These are phyloP conservation scores for Suillus subalutaceus DNA, from an alignment of 768 basidiomycete genomes.

Conservation along the genomic window DNA sequence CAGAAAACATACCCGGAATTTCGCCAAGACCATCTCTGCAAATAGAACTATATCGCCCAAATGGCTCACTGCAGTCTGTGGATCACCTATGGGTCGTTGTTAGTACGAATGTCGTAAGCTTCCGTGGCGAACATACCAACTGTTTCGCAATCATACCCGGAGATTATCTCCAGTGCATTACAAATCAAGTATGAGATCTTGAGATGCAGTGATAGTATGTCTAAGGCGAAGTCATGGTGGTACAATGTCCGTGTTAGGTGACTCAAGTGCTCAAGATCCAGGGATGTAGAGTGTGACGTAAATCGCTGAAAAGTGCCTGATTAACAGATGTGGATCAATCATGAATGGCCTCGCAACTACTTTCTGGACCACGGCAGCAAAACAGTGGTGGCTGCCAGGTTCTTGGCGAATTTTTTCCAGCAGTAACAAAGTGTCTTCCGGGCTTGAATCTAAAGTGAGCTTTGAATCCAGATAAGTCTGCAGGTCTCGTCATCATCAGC, in stretches of 20 bases:
- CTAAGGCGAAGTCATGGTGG: conserved; percentile 58
- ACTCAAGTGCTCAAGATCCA: conserved; percentile 72
- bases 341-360: conserved; percentile 36
- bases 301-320: conserved; percentile 53
- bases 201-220: conserved; percentile 70
- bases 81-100: conserved; percentile 58
- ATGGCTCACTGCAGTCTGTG: conserved; percentile 79
- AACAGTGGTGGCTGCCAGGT: conserved; percentile 55
- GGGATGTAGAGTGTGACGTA: conserved; percentile 46
- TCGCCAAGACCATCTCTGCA: conserved; percentile 62
- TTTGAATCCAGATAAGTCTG: conserved; percentile 56
- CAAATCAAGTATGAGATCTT: conserved; percentile 67
- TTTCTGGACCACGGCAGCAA: conserved; percentile 59
- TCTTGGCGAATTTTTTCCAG: conserved; percentile 55
- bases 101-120: background rate
- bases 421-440: conserved; percentile 39
- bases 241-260: conserved; percentile 71
- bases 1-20: conserved; percentile 56
- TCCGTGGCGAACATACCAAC: conserved; percentile 48
- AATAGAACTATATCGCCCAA: conserved; percentile 82
- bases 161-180: conserved; percentile 60
- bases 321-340: conserved; percentile 5
- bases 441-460: conserved; percentile 50
- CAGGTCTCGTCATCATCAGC: conserved; percentile 14
- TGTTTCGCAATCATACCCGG: conserved; percentile 78